Evolutionary conservation across 441 rosid species (phyloP).

Genomic region (Corymbia calophylla): DNA sequence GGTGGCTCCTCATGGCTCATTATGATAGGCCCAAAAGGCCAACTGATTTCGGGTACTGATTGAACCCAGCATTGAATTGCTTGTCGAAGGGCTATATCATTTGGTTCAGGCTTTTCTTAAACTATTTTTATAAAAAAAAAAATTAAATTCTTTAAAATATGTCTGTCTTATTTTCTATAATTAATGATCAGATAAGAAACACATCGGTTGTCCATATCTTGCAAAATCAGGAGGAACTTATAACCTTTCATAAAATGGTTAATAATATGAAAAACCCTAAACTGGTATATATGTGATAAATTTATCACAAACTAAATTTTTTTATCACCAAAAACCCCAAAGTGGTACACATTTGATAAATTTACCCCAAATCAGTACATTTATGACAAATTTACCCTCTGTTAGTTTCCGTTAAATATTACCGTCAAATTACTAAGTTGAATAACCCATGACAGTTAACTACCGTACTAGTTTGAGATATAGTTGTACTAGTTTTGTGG

Average conservation of each 20-base stretch:
- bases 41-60: neutral
- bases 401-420: too few relatives aligned
- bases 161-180: neutral
- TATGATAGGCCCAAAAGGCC: neutral
- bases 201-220: neutral
- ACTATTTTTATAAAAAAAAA: neutral
- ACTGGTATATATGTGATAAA: too few relatives aligned
- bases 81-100: neutral
- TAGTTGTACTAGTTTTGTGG: too few relatives aligned
- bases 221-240: neutral
- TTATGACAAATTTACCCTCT: too few relatives aligned
- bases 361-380: too few relatives aligned
- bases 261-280: too few relatives aligned
- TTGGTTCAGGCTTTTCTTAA: neutral
- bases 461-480: too few relatives aligned
- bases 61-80: neutral
- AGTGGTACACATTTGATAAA: too few relatives aligned
- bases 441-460: too few relatives aligned
- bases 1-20: neutral
- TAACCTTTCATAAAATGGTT: neutral
- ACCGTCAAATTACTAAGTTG: too few relatives aligned
- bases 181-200: neutral
- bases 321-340: too few relatives aligned
- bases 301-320: too few relatives aligned
- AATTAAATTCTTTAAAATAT: neutral